These are phyloP conservation scores for Candida sp. DNA, from an alignment of 1,139 yeast species.

Conservation along the genomic window DNA sequence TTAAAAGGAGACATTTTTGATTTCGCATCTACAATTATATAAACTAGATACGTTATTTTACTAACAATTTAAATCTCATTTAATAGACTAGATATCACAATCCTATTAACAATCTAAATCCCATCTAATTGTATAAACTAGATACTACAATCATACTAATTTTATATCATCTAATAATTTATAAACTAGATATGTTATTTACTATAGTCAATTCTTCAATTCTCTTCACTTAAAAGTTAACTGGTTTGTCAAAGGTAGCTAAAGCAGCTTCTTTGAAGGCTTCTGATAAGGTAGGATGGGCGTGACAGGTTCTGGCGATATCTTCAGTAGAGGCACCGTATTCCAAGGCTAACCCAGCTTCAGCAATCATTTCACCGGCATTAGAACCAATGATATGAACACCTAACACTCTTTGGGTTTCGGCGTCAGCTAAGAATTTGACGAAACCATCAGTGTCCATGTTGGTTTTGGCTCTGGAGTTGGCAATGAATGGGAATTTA, in stretches of 20 bases:
- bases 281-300: conserved; percentile 98
- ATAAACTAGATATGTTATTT: neutral
- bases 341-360: conserved; percentile 96
- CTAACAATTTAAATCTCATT: too few species aligned
- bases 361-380: conserved; percentile 99
- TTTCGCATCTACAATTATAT: too few species aligned
- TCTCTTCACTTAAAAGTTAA: conserved; percentile 56
- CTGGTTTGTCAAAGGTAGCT: conserved; percentile 87
- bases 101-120: too few species aligned
- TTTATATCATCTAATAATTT: neutral
- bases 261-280: conserved; percentile 98
- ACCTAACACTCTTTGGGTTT: conserved; percentile 95
- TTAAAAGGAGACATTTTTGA: too few species aligned
- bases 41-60: too few species aligned
- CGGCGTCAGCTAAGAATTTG: conserved; percentile 93
- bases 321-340: conserved; percentile 99
- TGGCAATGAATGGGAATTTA: conserved; percentile 98
- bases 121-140: too few species aligned
- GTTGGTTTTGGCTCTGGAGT: conserved; percentile 99
- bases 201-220: neutral
- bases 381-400: conserved; percentile 97
- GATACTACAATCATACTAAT: too few species aligned
- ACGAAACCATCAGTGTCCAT: conserved; percentile 97
- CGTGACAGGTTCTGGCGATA: conserved; percentile 95
- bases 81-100: too few species aligned